Evolutionary conservation across 805 yeast genomes (phyloP), one percentile per base, ranked within the genome.

Genomic region (Isabelozyma heimii): DNA sequence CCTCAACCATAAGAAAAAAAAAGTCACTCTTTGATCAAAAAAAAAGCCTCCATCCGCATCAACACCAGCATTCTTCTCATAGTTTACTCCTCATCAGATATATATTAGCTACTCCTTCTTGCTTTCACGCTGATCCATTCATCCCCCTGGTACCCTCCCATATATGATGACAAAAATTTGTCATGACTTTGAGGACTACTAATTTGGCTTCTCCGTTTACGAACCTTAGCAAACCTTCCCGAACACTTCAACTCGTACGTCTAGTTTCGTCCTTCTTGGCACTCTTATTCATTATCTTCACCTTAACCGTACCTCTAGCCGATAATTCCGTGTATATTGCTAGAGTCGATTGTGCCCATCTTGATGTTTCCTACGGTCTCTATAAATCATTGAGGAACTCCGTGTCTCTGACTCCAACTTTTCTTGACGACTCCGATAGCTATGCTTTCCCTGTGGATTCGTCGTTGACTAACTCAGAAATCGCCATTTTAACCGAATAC

Each of bases 341-440:
- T 6, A 57, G 73, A 38, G 64, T 83, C 37, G 75, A 77, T 55
- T 80, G 83, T 49, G 71, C 78, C 4, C 83, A 79, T 53, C 61
- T 75, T 6, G 82, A 80, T 50, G 78, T 83, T 15, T 75, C 83
- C 0, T 55, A 65, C 15, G 88, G 87, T 1, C 61, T 83, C 8
- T 82, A 80, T 54, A 60, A 71, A 20, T 67, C 77, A 5, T 61
- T 79, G 47, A 61, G 80, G 42, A 58, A 54, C 15, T 59, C 70
- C 12, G 72, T 69, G 10, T 47, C 65, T n/a, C 50, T 62, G 17
- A 46, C 56, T 14, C 51, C 61, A 14, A 52, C 53, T 15, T 48
- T 52, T 20, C 54, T 57, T 12, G 54, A 55, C 12, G 56, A 59
- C 35, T 50, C 54, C 4, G 60, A 58, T 26, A 60, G 60, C 1